phyloP scores from a whole-genome alignment of 192 early-diverging fungal species.

The Coemansia sp. region DNA sequence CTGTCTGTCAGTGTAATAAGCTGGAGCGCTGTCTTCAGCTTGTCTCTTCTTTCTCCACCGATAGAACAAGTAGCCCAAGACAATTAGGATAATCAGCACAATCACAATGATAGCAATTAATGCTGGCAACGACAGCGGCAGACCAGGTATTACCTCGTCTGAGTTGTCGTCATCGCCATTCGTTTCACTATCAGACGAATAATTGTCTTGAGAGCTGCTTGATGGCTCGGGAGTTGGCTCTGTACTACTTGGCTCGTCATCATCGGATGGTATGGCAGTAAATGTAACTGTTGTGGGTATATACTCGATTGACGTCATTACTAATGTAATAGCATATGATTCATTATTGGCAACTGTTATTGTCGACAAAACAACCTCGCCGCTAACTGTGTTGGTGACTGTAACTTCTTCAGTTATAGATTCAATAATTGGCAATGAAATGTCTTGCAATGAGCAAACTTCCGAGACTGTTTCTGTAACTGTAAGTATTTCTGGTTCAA shows the following conservation, averaged over 20 bases:
- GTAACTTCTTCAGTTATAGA: background rate
- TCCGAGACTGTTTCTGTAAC: constrained; percentile 7
- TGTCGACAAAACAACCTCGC: background rate
- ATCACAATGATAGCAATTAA: constrained; percentile 3
- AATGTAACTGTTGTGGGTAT: background rate
- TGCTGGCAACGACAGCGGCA: background rate
- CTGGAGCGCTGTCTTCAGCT: background rate
- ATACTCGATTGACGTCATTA: background rate
- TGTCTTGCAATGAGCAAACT: background rate
- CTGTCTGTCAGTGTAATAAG: background rate
- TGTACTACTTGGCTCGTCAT: too few species aligned
- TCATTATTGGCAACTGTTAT: background rate
- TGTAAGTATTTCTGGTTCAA: constrained; percentile 4
- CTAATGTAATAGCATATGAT: background rate
- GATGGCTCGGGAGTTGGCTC: too few species aligned
- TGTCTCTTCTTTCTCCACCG: constrained; percentile 4
- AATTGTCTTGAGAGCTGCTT: too few species aligned
- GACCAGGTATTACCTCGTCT: background rate
- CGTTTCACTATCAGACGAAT: background rate
- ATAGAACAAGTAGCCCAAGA: background rate
- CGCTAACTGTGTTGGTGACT: background rate
- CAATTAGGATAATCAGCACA: background rate
- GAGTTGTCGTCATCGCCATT: background rate
- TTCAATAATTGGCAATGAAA: background rate
- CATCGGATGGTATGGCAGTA: background rate